Evolutionary conservation across 192 early-diverging fungal genomes (phyloP), one percentile per base, ranked within the genome.

Genomic region (Globomyces pollinis-pini): DNA sequence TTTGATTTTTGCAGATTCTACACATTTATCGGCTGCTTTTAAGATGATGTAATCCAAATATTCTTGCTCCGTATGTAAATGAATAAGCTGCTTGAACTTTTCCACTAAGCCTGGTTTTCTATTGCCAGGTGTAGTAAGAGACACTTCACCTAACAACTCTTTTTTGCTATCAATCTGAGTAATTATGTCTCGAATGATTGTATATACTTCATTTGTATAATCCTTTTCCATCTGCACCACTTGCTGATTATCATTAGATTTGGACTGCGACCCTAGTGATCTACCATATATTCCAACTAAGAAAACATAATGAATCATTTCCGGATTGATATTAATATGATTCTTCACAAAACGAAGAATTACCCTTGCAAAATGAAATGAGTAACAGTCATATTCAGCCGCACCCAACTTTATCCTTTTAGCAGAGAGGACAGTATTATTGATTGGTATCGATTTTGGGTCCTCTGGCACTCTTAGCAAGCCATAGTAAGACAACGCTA

Each of bases 401-500:
- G 53, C 13, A 49, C 29, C 31, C 32, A 55, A 16, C 39, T 50
- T 29, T 26, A 36, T 18, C 30, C 41, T 35, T 31, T 35, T 4
- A 49, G 56, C 52, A 43, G 49, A 35, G 34, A 61, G 33, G 36
- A 41, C 41, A 1, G 54, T 50, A 12, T 34, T 44, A 39, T 57
- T 70, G 36, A 57, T 60, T 44, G 70, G 65, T 12, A 75, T 59
- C 15, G 70, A 65, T 26, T 73, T 66, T 4, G 81, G 71, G 35
- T 62, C 69, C 2, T 80, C 59, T 2, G 91, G 84, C 26, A 91
- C 76, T 15, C 81, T 73, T 12, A 99, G 70, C 43, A 90, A 64
- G 9, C 94, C 89, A 59, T 85, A 82, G 67, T 88, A 84, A 1
- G 80, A 86, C 65, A 94, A 67, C 0, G 85, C 77, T 36, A 95